A percentile compares a stretch with the other conserved stretches of the same genome.
phyloP scores from a whole-genome alignment of 1,284 basidiomycete species.

The Clitocybe nebularis region DNA sequence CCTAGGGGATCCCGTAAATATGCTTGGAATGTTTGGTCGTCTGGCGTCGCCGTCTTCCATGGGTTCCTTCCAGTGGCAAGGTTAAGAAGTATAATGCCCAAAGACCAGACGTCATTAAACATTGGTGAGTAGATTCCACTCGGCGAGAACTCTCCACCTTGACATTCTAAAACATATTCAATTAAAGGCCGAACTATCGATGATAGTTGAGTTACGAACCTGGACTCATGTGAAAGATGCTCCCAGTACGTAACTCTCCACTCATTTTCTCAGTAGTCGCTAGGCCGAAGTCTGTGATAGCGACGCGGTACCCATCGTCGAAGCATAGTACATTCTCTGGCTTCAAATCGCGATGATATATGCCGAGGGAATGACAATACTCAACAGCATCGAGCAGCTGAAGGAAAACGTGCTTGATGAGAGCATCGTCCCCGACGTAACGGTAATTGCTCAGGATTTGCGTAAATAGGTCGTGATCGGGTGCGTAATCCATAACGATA shows the following conservation, averaged over 20 bases:
- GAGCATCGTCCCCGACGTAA: slow-evolving; percentile 71
- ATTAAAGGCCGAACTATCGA: not conserved
- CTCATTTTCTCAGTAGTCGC: slow-evolving; percentile 87
- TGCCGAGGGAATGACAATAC: slow-evolving; percentile 81
- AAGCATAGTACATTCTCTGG: slow-evolving; percentile 95
- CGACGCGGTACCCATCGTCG: slow-evolving; percentile 71
- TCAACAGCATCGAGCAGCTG: slow-evolving; percentile 93
- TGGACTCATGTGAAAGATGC: slow-evolving; percentile 95
- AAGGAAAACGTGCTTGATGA: slow-evolving; percentile 84
- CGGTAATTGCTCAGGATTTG: slow-evolving; percentile 71
- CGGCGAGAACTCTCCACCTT: slow-evolving; percentile 69
- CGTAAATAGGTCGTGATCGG: slow-evolving; percentile 89
- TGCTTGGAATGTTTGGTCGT: slow-evolving; percentile 68
- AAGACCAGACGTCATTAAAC: slow-evolving; percentile 94
- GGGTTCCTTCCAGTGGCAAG: slow-evolving; percentile 93
- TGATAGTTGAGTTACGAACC: slow-evolving; percentile 45
- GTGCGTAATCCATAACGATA: slow-evolving; percentile 74
- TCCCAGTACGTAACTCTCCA: slow-evolving; percentile 91
- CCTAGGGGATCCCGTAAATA: slow-evolving; percentile 58
- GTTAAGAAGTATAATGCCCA: slow-evolving; percentile 94
- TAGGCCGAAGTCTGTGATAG: slow-evolving; percentile 96
- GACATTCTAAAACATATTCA: slow-evolving; percentile 68
- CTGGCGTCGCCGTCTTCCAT: slow-evolving; percentile 86
- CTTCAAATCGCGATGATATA: slow-evolving; percentile 97
- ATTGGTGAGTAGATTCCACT: slow-evolving; percentile 78